phyloP scores from a whole-genome alignment of 2,329 filamentous ascomycete species.

The Akanthomyces uredinophilus region DNA sequence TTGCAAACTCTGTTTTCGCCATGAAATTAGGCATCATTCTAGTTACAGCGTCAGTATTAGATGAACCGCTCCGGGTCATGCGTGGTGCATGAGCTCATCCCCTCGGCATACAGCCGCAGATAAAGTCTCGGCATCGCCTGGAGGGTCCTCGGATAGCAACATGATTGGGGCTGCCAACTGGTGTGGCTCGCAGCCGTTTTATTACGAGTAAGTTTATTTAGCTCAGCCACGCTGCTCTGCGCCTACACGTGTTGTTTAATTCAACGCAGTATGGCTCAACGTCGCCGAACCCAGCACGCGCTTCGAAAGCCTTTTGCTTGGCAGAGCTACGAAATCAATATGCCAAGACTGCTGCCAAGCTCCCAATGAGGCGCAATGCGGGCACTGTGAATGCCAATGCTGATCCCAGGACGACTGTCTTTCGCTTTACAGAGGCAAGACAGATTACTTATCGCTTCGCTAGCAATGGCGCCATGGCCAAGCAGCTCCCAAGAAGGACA shows the following conservation, averaged over 20 bases:
- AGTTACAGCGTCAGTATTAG: neutral
- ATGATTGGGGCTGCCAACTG: neutral
- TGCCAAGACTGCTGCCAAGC: conserved; percentile 7
- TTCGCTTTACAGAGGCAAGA: neutral
- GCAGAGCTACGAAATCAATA: neutral
- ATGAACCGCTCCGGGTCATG: neutral
- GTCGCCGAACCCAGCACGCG: neutral
- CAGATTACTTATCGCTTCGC: neutral
- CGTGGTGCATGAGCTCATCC: conserved; percentile 2
- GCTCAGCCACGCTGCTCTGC: conserved; percentile 3
- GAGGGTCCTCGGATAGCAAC: neutral
- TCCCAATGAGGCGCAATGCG: conserved; percentile 5
- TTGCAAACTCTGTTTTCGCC: neutral
- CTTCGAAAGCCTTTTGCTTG: neutral
- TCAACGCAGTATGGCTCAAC: neutral
- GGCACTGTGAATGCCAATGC: neutral
- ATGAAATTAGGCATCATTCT: neutral
- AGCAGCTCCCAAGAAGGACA: neutral
- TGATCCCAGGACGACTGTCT: neutral
- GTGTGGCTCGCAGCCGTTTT: conserved; percentile 3
- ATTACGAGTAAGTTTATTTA: conserved; percentile 7
- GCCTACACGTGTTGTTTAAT: conserved; percentile 8
- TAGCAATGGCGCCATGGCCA: neutral
- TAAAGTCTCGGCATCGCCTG: conserved; percentile 1
- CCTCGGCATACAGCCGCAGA: neutral